Evolutionary conservation across 2,329 filamentous ascomycete genomes (phyloP), one percentile per base, ranked within the genome.

Genomic region (Talaromyces islandicus): DNA sequence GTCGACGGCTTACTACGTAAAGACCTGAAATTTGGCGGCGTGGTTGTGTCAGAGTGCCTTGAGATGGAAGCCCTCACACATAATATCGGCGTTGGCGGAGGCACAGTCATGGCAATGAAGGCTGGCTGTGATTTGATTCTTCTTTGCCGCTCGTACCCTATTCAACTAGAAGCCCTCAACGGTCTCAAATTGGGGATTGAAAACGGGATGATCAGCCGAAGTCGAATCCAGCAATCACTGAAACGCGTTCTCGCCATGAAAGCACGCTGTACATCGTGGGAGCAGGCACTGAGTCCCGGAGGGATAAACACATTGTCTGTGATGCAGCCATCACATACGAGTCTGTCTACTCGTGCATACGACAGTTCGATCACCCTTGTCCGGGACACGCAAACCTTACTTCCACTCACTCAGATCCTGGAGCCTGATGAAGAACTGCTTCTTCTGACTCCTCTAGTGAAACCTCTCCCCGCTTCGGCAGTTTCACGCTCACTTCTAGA

Each of bases 21-120:
- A 62, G 92, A 97, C 65, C 83, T 97, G 25, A 89, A 89, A 2
- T 97, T 97, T 68, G 85, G 91, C 55, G 93, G 93, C 1, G 92
- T 97, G 2, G 92, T 94, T 25, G 91, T 97, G 55, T 97, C 92
- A 0, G 93, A 97, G 71, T 97, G 93, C 66, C 78, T 97, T 7
- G 93, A 97, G 72, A 97, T 97, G 93, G 92, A 97, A 70, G 92
- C 92, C 0, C 83, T 97, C 9, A 94, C 91, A 64, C 91, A 96
- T 70, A 95, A 97, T 68, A 94, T 97, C 55, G 93, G 93, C n/a
- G 92, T 99, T 19, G 92, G 93, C 66, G 93, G 94, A 46, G 94
- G 94, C 12, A 96, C 93, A 0, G 91, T 97, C 67, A 97, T 97
- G 92, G 94, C 94, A 3, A 90, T 97, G 56, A 94, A 96, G 72